Conservation (phyloP, 805 yeast species). For the Alloascoidea africana region DNA sequence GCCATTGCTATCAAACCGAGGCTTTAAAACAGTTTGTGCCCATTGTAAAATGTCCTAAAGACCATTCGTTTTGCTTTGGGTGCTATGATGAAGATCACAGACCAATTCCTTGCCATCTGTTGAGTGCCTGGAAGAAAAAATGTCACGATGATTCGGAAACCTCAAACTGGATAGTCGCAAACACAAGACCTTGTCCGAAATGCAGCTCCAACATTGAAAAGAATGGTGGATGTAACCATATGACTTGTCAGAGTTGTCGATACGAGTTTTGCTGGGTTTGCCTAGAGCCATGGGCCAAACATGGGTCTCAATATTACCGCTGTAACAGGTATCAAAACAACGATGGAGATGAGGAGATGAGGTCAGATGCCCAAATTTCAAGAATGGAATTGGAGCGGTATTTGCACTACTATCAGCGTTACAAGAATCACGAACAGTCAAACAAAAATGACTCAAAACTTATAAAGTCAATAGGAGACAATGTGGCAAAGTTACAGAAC, state of each 20-base stretch:
- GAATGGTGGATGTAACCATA: slow-evolving; percentile 95
- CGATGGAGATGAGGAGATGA: slow-evolving; percentile 19
- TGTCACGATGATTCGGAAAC: slow-evolving; percentile 84
- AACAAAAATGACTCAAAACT: slow-evolving; percentile 56
- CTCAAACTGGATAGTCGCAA: slow-evolving; percentile 68
- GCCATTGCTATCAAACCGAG: slow-evolving; percentile 14
- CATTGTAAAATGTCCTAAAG: slow-evolving; percentile 48
- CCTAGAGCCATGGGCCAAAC: slow-evolving; percentile 56
- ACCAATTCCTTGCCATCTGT: slow-evolving; percentile 70
- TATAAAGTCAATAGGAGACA: slow-evolving; percentile 43
- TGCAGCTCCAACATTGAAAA: slow-evolving; percentile 76
- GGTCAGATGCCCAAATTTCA: slow-evolving; percentile 22
- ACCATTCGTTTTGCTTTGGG: slow-evolving; percentile 63
- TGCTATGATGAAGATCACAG: slow-evolving; percentile 63
- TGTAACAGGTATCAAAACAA: slow-evolving; percentile 46
- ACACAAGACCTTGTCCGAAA: slow-evolving; percentile 78
- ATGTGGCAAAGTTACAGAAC: slow-evolving; percentile 53
- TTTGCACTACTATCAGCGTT: slow-evolving; percentile 60
- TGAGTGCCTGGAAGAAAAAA: slow-evolving; percentile 58
- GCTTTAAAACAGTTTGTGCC: slow-evolving; percentile 29
- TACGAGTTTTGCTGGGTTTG: slow-evolving; percentile 94
- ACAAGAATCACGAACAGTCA: slow-evolving; percentile 62
- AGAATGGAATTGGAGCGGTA: slow-evolving; percentile 45
- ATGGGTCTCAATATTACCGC: slow-evolving; percentile 45
- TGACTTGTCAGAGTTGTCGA: slow-evolving; percentile 70